These are phyloP conservation scores for Vigna nakashimae DNA, from an alignment of 306 rosid genomes.

Conservation along the genomic window DNA sequence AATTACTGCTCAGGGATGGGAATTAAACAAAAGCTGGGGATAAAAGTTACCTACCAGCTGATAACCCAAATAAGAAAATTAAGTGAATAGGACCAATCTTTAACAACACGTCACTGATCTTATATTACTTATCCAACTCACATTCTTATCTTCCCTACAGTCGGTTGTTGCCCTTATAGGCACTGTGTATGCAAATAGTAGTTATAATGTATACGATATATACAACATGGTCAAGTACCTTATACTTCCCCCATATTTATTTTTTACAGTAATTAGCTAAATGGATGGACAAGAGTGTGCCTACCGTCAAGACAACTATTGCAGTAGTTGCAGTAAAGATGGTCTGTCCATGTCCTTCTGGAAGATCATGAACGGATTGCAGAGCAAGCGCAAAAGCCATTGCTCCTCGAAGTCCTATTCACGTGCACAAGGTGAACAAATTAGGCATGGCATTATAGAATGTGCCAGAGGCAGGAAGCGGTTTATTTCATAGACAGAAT, in stretches of 20 bases:
- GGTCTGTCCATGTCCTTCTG: constrained; percentile 99
- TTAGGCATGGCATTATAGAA: constrained; percentile 33
- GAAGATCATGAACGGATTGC: constrained; percentile 98
- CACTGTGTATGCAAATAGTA: constrained; percentile 15
- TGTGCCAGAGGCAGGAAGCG: constrained; percentile 12
- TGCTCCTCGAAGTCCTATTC: constrained; percentile 96
- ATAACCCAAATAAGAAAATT: neutral
- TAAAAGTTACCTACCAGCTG: neutral
- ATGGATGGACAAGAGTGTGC: constrained; percentile 42
- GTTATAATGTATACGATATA: neutral
- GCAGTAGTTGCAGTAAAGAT: constrained; percentile 99
- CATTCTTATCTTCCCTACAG: constrained; percentile 11
- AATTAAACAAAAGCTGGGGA: neutral
- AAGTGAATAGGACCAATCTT: neutral
- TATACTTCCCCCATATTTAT: constrained; percentile 9
- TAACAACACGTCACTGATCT: neutral
- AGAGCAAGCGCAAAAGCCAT: constrained; percentile 99
- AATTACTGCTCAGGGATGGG: constrained; percentile 17
- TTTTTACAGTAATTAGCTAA: constrained; percentile 29
- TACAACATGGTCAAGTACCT: constrained; percentile 15
- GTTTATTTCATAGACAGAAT: constrained; percentile 19
- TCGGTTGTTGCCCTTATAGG: constrained; percentile 13
- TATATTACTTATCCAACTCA: constrained; percentile 19
- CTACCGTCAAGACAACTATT: constrained; percentile 94
- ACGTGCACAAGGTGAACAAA: constrained; percentile 38